phyloP scores from a whole-genome alignment of 1,139 yeast species.

The Tardiomyces blankii region DNA sequence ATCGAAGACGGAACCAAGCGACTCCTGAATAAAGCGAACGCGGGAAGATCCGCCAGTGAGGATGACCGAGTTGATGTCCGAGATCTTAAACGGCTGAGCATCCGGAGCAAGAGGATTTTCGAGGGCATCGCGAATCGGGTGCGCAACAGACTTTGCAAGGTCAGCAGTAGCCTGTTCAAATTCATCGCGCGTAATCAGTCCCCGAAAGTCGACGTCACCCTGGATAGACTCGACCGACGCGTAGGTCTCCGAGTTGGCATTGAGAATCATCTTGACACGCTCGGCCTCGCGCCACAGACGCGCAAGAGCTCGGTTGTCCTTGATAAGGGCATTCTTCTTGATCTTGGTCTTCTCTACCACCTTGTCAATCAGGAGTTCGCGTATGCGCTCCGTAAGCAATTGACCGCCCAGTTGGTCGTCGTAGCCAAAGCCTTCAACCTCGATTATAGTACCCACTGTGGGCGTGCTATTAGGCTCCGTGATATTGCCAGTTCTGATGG shows the following conservation, averaged over 20 bases:
- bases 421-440: conserved; percentile 61
- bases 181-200: conserved; percentile 58
- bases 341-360: conserved; percentile 32
- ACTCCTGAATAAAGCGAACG: conserved; percentile 69
- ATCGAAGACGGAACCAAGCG: conserved; percentile 36
- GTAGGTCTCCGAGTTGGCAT: conserved; percentile 73
- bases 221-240: conserved; percentile 53
- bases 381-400: conserved; percentile 52
- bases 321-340: conserved; percentile 24
- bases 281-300: conserved; percentile 77
- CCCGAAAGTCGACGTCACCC: conserved; percentile 62
- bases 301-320: conserved; percentile 49
- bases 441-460: conserved; percentile 34
- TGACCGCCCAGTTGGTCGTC: conserved; percentile 68
- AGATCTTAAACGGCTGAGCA: conserved; percentile 23
- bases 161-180: conserved; percentile 52
- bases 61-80: conserved; percentile 54
- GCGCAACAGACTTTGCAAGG: conserved; percentile 34
- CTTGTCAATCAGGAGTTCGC: conserved; percentile 46
- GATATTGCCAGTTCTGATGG: conserved; percentile 27
- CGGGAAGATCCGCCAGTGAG: conserved; percentile 89
- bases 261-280: conserved; percentile 71
- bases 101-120: conserved; percentile 15
- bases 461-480: conserved; percentile 20
- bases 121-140: conserved; percentile 50